Evolutionary conservation across 75 land plant species (phyloP).

Genomic region (Selaginella moellendorffii): DNA sequence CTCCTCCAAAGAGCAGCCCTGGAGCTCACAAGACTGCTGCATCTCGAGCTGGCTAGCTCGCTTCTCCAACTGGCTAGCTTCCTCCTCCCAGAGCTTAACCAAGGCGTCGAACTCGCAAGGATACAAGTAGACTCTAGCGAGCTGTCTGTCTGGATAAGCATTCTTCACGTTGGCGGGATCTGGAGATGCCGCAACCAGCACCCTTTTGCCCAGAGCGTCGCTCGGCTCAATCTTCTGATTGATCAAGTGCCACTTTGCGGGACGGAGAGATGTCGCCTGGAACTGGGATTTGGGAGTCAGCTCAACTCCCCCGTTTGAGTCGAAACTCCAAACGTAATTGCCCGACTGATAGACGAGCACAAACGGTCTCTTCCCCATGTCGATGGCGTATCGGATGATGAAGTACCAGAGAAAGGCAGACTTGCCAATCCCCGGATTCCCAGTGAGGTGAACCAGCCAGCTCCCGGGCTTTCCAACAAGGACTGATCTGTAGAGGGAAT

Average conservation of each 20-base stretch:
- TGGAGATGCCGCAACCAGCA: neutral
- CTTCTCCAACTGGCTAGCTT: slow-evolving; percentile 1
- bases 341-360: neutral
- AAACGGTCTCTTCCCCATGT: neutral
- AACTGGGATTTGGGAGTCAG: neutral
- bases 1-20: too few relatives aligned
- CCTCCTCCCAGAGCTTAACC: neutral
- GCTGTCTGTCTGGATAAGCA: neutral
- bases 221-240: neutral
- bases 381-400: neutral
- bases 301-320: neutral
- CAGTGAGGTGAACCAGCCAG: neutral
- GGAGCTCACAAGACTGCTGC: neutral
- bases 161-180: neutral
- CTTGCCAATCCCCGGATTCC: neutral
- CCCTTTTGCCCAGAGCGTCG: too few relatives aligned
- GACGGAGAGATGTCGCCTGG: neutral
- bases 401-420: neutral
- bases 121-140: neutral
- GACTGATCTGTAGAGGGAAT: neutral
- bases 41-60: neutral
- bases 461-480: neutral
- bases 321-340: neutral
- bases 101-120: slow-evolving; percentile 1
- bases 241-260: neutral